These are phyloP conservation scores for Rhodotorula mucilaginosa DNA, from an alignment of 1,284 basidiomycete genomes.

Conservation along the genomic window DNA sequence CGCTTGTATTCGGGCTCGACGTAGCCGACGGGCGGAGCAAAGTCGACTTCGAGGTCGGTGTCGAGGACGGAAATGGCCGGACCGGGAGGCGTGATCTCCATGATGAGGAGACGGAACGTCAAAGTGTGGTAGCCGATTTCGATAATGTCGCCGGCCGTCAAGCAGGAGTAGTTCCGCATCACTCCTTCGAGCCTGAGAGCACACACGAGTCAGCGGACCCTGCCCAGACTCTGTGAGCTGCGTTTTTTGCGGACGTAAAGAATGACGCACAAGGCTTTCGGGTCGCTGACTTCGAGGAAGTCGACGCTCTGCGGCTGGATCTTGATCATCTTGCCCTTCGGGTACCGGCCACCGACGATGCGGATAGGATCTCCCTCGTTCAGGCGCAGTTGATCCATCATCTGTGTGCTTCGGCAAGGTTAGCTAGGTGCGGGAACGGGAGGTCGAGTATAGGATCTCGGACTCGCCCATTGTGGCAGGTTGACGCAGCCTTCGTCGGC, in stretches of 20 bases:
- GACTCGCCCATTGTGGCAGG: constrained; percentile 81
- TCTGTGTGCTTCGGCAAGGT: constrained; percentile 51
- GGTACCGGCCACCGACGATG: constrained; percentile 79
- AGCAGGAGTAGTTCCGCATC: constrained; percentile 80
- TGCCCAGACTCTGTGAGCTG: background rate
- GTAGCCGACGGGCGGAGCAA: constrained; percentile 61
- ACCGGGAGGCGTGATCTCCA: constrained; percentile 80
- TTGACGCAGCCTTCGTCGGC: constrained; percentile 95
- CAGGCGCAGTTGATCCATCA: constrained; percentile 94
- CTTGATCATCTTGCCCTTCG: constrained; percentile 95
- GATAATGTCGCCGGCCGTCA: constrained; percentile 53
- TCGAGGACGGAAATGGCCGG: constrained; percentile 88
- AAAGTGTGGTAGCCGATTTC: constrained; percentile 62
- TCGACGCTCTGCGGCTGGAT: constrained; percentile 92
- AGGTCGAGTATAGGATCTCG: background rate
- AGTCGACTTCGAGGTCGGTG: constrained; percentile 85
- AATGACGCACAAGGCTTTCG: constrained; percentile 83
- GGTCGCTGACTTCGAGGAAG: constrained; percentile 85
- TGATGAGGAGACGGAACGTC: constrained; percentile 89
- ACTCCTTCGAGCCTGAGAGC: constrained; percentile 80
- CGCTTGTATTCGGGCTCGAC: constrained; percentile 82
- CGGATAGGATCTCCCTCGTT: constrained; percentile 94
- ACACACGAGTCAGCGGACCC: background rate
- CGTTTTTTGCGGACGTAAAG: constrained; percentile 1
- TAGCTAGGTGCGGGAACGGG: background rate